Evolutionary conservation across 352 stramenopile genomes (phyloP), one percentile per base, ranked within the genome.

Genomic region (Globisporangium sylvaticum): DNA sequence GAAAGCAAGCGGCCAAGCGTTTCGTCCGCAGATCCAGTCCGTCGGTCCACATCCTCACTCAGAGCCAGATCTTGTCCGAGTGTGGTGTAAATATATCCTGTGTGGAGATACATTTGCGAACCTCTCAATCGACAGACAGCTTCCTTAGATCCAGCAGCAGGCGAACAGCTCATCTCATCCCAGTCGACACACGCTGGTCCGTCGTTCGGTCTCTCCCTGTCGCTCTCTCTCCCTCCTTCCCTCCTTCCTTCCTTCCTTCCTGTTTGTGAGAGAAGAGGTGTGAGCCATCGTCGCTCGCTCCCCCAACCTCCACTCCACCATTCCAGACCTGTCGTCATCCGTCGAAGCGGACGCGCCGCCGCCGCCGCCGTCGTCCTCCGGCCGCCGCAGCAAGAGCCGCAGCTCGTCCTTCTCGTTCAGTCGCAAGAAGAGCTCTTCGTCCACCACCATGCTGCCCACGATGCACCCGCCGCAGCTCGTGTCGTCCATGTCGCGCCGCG

Each of bases 401-500:
- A 50, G 58, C 58, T 27, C 58, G 58, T 56, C 25, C 44, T 42
- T 55, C 59, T 25, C 46, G 32, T 44, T 57, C 61, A 46, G 48
- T 31, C 44, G 61, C n/a, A 60, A 60, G 55, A 60, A 60, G 55
- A 29, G n/a, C 9, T 55, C 48, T 5, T n/a, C 53, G 53, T 32
- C 53, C 29, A 22, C 20, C 8, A 18, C 9, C 15, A 80, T 80
- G 74, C 75, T 80, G 54, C 53, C 74, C 27, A 78, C 74, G 34
- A 74, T 80, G 71, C 74, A 77, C 54, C 69, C 65, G 60, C 74
- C 74, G 44, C 71, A 77, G 59, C 69, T 80, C 46, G 71, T 80
- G 39, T 72, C 65, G 50, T 69, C 66, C 58, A 61, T 83, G 57
- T 75, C 72, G 53, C 67, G 76, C 1, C 73, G 76, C 37, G 69